Evolutionary conservation across 192 early-diverging fungal genomes (phyloP).

Genomic region (Backusella psychrophila): DNA sequence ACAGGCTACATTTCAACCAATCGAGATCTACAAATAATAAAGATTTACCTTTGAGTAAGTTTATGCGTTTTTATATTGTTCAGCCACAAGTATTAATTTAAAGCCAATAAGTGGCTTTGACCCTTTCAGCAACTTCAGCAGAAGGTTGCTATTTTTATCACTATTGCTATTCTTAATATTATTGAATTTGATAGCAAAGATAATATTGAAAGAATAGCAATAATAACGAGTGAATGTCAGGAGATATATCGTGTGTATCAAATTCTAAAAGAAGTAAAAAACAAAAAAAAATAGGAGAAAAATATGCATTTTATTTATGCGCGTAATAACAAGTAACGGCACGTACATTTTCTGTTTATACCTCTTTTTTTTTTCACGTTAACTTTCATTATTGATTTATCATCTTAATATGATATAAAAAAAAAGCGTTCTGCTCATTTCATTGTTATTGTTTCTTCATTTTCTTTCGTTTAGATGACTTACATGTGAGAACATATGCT

Average conservation of each 20-base stretch:
- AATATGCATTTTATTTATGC: constrained; percentile 7
- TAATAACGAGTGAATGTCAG: not conserved
- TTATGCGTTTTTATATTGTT: not conserved
- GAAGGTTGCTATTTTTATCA: not conserved
- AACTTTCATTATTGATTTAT: not conserved
- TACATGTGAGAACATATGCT: not conserved
- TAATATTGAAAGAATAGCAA: not conserved
- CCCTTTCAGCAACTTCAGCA: not conserved
- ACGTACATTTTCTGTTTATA: not conserved
- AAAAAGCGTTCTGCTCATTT: not conserved
- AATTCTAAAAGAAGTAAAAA: not conserved
- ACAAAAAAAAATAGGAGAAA: constrained; percentile 8
- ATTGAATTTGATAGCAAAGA: not conserved
- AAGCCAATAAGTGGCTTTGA: not conserved
- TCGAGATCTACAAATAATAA: not conserved
- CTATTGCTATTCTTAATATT: not conserved
- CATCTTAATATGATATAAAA: not conserved
- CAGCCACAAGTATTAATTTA: not conserved
- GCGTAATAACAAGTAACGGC: not conserved
- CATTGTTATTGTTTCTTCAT: not conserved
- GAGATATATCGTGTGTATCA: not conserved
- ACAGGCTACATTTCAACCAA: not conserved
- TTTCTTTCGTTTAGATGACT: not conserved
- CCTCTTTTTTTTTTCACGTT: not conserved
- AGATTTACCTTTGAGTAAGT: not conserved